Conservation (phyloP, 805 yeast species). For the Ogataea pini region DNA sequence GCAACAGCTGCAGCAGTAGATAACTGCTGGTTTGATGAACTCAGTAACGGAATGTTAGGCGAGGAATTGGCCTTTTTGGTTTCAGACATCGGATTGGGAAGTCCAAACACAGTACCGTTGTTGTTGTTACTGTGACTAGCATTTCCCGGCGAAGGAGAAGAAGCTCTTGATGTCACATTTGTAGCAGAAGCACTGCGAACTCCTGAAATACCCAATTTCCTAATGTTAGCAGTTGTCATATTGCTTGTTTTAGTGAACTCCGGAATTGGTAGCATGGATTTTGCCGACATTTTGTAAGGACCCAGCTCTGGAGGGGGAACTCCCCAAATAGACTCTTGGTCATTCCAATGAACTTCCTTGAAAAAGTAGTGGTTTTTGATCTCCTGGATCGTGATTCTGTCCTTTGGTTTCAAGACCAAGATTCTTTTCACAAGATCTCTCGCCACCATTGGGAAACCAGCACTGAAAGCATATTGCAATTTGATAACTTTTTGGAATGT, state of each 20-base stretch:
- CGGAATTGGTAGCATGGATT: conserved; percentile 77
- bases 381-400: conserved; percentile 56
- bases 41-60: conserved; percentile 21
- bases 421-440: conserved; percentile 75
- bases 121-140: conserved; percentile 1
- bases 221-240: conserved; percentile 15
- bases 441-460: conserved; percentile 74
- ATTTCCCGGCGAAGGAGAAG: conserved; percentile 11
- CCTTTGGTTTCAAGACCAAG: conserved; percentile 61
- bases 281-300: conserved; percentile 74
- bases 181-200: conserved; percentile 14
- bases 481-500: conserved; percentile 83
- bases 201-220: conserved; percentile 7
- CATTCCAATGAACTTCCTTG: conserved; percentile 53
- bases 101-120: conserved; percentile 23
- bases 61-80: conserved; percentile 20
- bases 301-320: conserved; percentile 61
- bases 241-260: conserved; percentile 37
- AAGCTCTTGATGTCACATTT: conserved; percentile 6
- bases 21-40: conserved; percentile 10
- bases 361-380: conserved; percentile 69
- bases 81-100: conserved; percentile 22
- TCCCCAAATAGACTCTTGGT: conserved; percentile 59
- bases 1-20: conserved; percentile 29
- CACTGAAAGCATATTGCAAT: conserved; percentile 78